A percentile compares a stretch with the other conserved stretches of the same genome.
phyloP scores from a whole-genome alignment of 2,329 filamentous ascomycete genomes.

The Fusarium newnesense region DNA sequence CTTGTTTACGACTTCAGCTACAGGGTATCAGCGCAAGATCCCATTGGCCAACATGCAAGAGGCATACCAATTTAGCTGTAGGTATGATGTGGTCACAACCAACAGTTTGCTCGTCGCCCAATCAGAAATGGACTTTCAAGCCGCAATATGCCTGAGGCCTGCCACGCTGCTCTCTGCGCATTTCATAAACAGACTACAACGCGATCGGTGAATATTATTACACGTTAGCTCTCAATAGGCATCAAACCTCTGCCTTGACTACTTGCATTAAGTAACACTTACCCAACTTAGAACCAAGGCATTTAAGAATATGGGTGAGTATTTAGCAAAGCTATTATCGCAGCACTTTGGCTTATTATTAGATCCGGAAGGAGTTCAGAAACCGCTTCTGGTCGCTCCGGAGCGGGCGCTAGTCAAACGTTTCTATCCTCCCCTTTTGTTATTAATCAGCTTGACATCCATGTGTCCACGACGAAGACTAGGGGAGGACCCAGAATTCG shows the following conservation, averaged over 20 bases:
- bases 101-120: not conserved
- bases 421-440: not conserved
- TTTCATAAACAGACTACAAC: too few species aligned
- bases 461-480: not conserved
- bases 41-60: not conserved
- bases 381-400: not conserved
- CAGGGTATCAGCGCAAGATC: not conserved
- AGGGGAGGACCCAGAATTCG: not conserved
- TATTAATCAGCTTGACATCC: not conserved
- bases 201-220: not conserved
- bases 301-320: not conserved
- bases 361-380: not conserved
- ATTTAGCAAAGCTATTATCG: not conserved
- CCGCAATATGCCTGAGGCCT: not conserved
- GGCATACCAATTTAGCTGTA: not conserved
- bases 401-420: not conserved
- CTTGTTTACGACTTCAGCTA: not conserved
- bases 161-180: not conserved
- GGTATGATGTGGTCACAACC: not conserved
- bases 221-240: not conserved
- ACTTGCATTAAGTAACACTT: not conserved
- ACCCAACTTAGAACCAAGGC: not conserved
- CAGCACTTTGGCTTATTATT: not conserved
- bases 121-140: not conserved
- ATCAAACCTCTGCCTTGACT: not conserved